Evolutionary conservation across 2,329 filamentous ascomycete species (phyloP).

Genomic region (Colletotrichum orchidophilum): DNA sequence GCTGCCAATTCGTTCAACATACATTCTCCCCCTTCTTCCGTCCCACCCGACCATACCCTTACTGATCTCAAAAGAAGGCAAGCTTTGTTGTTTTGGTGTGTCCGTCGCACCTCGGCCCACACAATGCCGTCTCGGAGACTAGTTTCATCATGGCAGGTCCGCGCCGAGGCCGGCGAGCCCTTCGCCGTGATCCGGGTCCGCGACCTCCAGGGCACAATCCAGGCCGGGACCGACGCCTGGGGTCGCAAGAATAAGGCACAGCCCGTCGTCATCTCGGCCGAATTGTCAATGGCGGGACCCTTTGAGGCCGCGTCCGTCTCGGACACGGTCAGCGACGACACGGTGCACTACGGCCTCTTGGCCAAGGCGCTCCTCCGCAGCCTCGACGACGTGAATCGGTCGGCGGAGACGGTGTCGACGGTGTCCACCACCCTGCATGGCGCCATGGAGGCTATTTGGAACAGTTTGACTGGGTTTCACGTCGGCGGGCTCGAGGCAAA

Average conservation of each 20-base stretch:
- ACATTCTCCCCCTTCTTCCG: background rate
- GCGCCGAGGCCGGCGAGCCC: conserved; percentile 53
- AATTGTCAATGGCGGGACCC: conserved; percentile 62
- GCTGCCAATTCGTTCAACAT: background rate
- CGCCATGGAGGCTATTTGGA: conserved; percentile 45
- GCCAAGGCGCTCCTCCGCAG: conserved; percentile 70
- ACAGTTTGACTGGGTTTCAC: conserved; percentile 41
- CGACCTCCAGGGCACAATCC: conserved; percentile 67
- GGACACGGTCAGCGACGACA: conserved; percentile 73
- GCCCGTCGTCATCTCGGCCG: conserved; percentile 68
- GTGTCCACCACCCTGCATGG: background rate
- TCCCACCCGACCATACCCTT: background rate
- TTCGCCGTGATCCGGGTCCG: conserved; percentile 66
- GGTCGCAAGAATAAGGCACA: conserved; percentile 67
- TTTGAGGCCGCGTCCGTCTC: conserved; percentile 67
- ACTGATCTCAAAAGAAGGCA: background rate
- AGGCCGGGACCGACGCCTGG: conserved; percentile 75
- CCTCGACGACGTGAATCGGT: conserved; percentile 45
- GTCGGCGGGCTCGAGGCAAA: conserved; percentile 34
- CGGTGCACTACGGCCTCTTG: conserved; percentile 78
- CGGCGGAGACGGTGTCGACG: background rate
- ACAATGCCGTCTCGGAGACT: background rate
- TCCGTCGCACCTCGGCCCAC: background rate
- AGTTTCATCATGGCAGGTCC: conserved; percentile 46
- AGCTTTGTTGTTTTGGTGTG: background rate